Evolutionary conservation across 495 filamentous ascomycete species (phyloP).

Genomic region (Penicillium robsamsonii): DNA sequence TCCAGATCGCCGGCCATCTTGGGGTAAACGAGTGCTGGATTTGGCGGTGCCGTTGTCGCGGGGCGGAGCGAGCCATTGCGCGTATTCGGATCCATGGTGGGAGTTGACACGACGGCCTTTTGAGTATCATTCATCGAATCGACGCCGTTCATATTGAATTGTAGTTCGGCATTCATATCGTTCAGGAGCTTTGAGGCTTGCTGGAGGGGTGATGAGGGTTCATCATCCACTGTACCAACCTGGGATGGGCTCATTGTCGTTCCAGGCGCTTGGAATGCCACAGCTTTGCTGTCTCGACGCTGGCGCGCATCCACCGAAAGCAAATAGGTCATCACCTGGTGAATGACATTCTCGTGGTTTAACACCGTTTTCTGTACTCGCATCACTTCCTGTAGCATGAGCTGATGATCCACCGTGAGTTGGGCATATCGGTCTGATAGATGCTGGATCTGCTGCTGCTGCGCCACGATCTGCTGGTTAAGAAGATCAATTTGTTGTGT

Average conservation of each 20-base stretch:
- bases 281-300: conserved; percentile 57
- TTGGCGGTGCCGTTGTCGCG: conserved; percentile 51
- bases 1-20: conserved; percentile 65
- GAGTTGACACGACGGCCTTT: conserved; percentile 49
- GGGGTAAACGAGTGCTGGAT: conserved; percentile 50
- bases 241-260: conserved; percentile 44
- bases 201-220: conserved; percentile 78
- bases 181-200: conserved; percentile 86
- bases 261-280: conserved; percentile 45
- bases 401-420: conserved; percentile 77
- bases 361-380: conserved; percentile 86
- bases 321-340: conserved; percentile 70
- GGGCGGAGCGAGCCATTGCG: conserved; percentile 42
- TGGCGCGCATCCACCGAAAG: conserved; percentile 64
- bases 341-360: conserved; percentile 75
- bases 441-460: conserved; percentile 85
- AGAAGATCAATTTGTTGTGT: conserved; percentile 87
- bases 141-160: conserved; percentile 70
- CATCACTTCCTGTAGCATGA: conserved; percentile 84
- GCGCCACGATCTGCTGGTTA: conserved; percentile 82
- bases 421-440: conserved; percentile 83
- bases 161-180: conserved; percentile 73
- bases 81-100: conserved; percentile 39
- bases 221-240: conserved; percentile 57
- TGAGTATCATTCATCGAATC: conserved; percentile 75